A percentile compares a stretch with the other conserved stretches of the same genome.
Evolutionary conservation across 2,329 filamentous ascomycete genomes (phyloP).

Genomic region (Colletotrichum zoysiae): DNA sequence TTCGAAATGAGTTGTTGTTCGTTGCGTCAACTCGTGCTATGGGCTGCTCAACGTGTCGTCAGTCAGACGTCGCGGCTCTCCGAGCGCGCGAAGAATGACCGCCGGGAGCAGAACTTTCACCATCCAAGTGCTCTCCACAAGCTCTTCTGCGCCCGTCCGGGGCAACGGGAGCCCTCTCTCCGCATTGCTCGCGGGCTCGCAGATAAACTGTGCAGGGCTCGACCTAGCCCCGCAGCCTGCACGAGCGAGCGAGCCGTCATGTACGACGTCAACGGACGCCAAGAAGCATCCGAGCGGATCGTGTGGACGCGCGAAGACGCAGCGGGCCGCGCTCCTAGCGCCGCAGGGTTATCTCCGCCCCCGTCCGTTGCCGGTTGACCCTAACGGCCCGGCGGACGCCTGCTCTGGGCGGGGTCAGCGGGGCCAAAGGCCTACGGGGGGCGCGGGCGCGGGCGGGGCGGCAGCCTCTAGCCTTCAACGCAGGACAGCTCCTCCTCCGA

Average conservation of each 20-base stretch:
- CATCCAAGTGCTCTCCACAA: background rate
- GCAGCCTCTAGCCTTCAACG: background rate
- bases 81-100: background rate
- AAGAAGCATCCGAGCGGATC: constrained; percentile 8
- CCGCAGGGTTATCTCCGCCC: background rate
- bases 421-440: background rate
- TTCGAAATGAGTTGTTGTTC: background rate
- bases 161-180: too few species aligned
- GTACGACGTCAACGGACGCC: background rate
- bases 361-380: background rate
- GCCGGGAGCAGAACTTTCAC: background rate
- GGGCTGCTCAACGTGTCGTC: background rate
- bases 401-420: background rate
- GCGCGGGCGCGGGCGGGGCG: background rate
- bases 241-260: constrained; percentile 2
- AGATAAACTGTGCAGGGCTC: background rate
- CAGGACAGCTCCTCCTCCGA: background rate
- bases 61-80: background rate
- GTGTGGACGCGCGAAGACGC: background rate
- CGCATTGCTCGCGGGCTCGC: background rate
- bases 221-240: background rate
- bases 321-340: constrained; percentile 13
- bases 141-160: background rate
- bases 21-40: background rate
- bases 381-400: background rate